Conservation (phyloP, 2,329 filamentous ascomycete genomes). For the Pleurostoma richardsiae region DNA sequence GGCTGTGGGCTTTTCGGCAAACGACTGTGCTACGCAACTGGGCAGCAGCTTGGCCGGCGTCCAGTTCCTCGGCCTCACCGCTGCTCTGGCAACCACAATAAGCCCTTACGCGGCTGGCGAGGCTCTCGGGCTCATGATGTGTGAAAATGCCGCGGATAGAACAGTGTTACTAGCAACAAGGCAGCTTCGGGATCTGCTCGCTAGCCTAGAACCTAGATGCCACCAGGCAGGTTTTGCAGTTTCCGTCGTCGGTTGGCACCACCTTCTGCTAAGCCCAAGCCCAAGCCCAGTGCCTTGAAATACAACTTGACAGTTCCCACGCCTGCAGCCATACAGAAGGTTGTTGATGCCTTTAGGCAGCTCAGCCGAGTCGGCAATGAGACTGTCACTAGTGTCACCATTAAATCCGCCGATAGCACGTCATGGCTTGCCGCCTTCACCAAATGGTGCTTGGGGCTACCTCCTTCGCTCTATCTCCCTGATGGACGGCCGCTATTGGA, state of each 20-base stretch:
- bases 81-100: constrained; percentile 7
- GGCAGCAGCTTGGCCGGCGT: constrained; percentile 6
- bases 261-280: background rate
- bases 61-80: constrained; percentile 10
- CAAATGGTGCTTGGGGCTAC: constrained; percentile 8
- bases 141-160: constrained; percentile 3
- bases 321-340: background rate
- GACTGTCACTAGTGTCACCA: constrained; percentile 1
- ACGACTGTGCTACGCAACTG: constrained; percentile 8
- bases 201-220: constrained; percentile 5
- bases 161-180: constrained; percentile 1
- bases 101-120: background rate
- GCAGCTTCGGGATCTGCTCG: constrained; percentile 6
- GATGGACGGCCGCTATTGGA: background rate
- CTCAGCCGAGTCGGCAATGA: constrained; percentile 5
- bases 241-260: constrained; percentile 2
- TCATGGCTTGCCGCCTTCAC: constrained; percentile 9
- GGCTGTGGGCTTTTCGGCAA: constrained; percentile 5
- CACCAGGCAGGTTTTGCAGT: constrained; percentile 2
- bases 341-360: constrained; percentile 8
- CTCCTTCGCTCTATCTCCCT: constrained; percentile 2
- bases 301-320: background rate
- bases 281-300: background rate
- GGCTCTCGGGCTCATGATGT: constrained; percentile 4
- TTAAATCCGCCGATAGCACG: background rate